phyloP scores from a whole-genome alignment of 1,139 yeast genomes.

The Pichia sp. region DNA sequence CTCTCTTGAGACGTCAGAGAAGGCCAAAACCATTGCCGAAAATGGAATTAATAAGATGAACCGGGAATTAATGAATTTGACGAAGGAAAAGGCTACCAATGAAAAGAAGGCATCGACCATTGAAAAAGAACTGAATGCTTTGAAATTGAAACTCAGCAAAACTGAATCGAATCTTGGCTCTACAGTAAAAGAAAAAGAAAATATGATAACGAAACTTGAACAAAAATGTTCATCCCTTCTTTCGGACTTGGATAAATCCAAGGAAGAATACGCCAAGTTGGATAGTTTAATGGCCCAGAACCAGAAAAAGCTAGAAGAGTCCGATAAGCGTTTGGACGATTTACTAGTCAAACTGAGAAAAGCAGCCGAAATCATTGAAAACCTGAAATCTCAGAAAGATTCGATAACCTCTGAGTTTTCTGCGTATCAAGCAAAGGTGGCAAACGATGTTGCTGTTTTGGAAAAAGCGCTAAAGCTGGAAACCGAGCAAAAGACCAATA shows the following conservation, averaged over 20 bases:
- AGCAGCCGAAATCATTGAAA: constrained; percentile 39
- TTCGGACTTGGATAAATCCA: constrained; percentile 15
- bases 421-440: constrained; percentile 5
- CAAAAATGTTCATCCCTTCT: constrained; percentile 9
- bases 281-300: constrained; percentile 27
- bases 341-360: constrained; percentile 38
- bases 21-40: constrained; percentile 63
- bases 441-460: constrained; percentile 12
- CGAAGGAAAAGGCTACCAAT: constrained; percentile 48
- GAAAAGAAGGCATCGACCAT: constrained; percentile 36
- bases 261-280: constrained; percentile 25
- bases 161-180: constrained; percentile 19
- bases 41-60: constrained; percentile 89
- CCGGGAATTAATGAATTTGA: constrained; percentile 63
- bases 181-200: constrained; percentile 21
- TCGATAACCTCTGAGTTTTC: constrained; percentile 11
- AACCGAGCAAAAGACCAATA: constrained; percentile 6
- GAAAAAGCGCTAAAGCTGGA: constrained; percentile 4
- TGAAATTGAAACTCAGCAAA: constrained; percentile 23
- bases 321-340: constrained; percentile 32
- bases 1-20: constrained; percentile 31
- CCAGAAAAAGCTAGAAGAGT: constrained; percentile 29
- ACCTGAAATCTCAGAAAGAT: constrained; percentile 26
- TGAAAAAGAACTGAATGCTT: constrained; percentile 32
- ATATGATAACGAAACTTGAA: constrained; percentile 14